phyloP scores from a whole-genome alignment of 2,329 filamentous ascomycete genomes.

The Diplodia intermedia region DNA sequence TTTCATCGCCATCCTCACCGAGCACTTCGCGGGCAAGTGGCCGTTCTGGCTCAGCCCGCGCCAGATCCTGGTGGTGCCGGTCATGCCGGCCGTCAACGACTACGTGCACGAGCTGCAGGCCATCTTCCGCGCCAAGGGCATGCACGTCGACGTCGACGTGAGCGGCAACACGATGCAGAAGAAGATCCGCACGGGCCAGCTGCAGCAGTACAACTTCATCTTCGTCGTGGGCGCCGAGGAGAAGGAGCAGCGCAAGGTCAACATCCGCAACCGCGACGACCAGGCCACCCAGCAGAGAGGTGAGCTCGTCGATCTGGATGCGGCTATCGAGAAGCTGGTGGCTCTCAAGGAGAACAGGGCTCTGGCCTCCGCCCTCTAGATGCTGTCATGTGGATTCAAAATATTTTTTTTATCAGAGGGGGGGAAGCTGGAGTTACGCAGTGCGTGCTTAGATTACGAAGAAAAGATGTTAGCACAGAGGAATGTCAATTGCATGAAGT shows the following conservation, averaged over 20 bases:
- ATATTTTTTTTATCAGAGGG: slow-evolving; percentile 7
- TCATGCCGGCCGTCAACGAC: slow-evolving; percentile 73
- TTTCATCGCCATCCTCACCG: slow-evolving; percentile 76
- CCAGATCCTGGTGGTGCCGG: slow-evolving; percentile 79
- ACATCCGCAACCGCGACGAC: slow-evolving; percentile 70
- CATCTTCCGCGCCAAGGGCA: slow-evolving; percentile 69
- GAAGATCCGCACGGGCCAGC: slow-evolving; percentile 83
- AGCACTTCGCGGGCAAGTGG: slow-evolving; percentile 89
- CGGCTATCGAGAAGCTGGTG: slow-evolving; percentile 62
- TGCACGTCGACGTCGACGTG: slow-evolving; percentile 75
- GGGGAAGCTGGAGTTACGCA: slow-evolving; percentile 12
- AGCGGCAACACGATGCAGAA: slow-evolving; percentile 84
- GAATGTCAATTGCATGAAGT: slow-evolving; percentile 16
- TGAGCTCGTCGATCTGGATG: slow-evolving; percentile 66
- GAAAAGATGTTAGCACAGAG: slow-evolving; percentile 10
- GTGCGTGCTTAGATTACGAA: slow-evolving; percentile 24
- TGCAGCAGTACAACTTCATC: slow-evolving; percentile 84
- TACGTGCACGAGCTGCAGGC: slow-evolving; percentile 76
- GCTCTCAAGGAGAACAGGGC: slow-evolving; percentile 54
- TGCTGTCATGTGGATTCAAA: background rate
- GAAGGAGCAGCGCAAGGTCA: slow-evolving; percentile 64
- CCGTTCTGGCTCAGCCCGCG: slow-evolving; percentile 88
- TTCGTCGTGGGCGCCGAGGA: slow-evolving; percentile 72
- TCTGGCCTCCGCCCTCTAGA: slow-evolving; percentile 43
- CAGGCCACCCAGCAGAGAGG: slow-evolving; percentile 67